Evolutionary conservation across 345 rosid species (phyloP).

Genomic region (Jatropha curcas): DNA sequence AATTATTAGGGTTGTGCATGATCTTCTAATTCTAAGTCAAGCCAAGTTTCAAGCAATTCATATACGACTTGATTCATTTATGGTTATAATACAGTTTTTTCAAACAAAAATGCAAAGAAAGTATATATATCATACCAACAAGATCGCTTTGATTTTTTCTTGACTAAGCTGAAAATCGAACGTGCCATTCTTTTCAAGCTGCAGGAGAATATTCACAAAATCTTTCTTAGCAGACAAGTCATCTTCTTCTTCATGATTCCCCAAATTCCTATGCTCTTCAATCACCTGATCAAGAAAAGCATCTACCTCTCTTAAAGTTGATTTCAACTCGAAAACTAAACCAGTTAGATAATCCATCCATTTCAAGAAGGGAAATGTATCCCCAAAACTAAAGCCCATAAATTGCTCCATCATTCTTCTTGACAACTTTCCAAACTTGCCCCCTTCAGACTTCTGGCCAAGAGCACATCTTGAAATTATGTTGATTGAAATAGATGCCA

Average conservation of each 20-base stretch:
- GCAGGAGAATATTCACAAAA: constrained; percentile 19
- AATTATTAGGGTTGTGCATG: too few relatives aligned
- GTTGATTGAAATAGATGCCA: constrained; percentile 1
- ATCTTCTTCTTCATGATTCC: background rate
- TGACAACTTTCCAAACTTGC: constrained; percentile 17
- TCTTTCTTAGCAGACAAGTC: background rate
- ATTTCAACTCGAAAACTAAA: background rate
- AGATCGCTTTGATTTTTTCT: constrained; percentile 21
- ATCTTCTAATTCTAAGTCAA: too few relatives aligned
- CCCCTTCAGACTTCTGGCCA: constrained; percentile 25
- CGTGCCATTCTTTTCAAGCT: background rate
- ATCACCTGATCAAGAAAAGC: constrained; percentile 23
- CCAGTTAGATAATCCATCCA: constrained; percentile 27
- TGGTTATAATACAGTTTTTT: too few relatives aligned
- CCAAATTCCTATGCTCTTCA: constrained; percentile 12
- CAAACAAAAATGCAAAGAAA: background rate
- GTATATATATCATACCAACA: constrained; percentile 3
- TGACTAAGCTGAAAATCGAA: constrained; percentile 6
- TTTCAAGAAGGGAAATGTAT: constrained; percentile 13
- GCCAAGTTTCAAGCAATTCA: too few relatives aligned
- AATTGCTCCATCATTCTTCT: constrained; percentile 11
- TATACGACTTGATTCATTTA: too few relatives aligned
- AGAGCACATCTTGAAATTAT: constrained; percentile 20
- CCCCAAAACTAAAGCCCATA: constrained; percentile 10
- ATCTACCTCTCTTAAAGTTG: constrained; percentile 2